Evolutionary conservation across 1,284 basidiomycete species (phyloP).

Genomic region (Flammula alnicola): DNA sequence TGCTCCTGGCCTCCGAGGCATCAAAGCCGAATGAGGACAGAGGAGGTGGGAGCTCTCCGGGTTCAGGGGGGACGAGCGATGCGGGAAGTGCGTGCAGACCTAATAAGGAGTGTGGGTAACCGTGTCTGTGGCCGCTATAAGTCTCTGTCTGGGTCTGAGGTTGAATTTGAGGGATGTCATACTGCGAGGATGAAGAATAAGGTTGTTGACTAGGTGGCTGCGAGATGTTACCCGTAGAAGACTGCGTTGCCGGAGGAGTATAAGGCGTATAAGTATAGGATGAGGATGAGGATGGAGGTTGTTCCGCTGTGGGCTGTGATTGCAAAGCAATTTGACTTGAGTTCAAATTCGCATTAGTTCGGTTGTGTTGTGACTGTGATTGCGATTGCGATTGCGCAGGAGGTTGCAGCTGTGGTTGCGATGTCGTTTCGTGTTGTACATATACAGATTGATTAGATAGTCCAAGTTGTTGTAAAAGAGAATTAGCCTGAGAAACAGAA

Average conservation of each 20-base stretch:
- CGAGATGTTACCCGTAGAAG: background rate
- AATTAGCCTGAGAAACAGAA: conserved; percentile 8
- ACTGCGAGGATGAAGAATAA: conserved; percentile 1
- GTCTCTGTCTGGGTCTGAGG: conserved; percentile 13
- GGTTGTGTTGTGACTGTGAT: background rate
- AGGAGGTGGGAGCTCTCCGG: conserved; percentile 12
- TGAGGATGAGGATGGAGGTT: background rate
- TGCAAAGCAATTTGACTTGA: background rate
- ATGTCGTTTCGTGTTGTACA: conserved; percentile 1
- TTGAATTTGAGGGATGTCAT: conserved; percentile 5
- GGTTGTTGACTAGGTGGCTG: background rate
- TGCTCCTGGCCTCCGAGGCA: no score
- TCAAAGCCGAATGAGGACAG: background rate
- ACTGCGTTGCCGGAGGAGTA: background rate
- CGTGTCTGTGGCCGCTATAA: conserved; percentile 5
- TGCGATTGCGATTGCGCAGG: conserved; percentile 2
- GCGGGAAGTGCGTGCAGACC: conserved; percentile 26
- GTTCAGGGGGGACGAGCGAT: conserved; percentile 12
- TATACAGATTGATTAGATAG: conserved; percentile 7
- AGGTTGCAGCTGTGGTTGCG: conserved; percentile 7
- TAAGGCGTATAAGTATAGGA: conserved; percentile 2
- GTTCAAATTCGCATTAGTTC: background rate
- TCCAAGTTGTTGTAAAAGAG: conserved; percentile 8
- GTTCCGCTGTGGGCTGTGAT: background rate
- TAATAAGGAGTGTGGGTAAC: conserved; percentile 23